A percentile compares a stretch with the other conserved stretches of the same genome.
phyloP scores from a whole-genome alignment of 2,329 filamentous ascomycete genomes.

The Aspergillus pseudoglaucus region DNA sequence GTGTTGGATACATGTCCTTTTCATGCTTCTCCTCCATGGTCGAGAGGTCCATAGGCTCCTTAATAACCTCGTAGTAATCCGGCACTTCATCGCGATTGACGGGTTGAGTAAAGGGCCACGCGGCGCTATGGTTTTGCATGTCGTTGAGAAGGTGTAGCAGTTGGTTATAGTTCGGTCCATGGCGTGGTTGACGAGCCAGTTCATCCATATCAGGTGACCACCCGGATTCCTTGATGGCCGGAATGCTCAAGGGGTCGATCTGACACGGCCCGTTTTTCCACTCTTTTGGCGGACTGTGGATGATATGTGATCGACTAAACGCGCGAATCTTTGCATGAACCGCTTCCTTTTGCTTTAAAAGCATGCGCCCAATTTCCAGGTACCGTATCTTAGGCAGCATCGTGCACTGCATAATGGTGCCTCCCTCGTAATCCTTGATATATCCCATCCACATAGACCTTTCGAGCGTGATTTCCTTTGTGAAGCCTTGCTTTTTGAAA shows the following conservation, averaged over 20 bases:
- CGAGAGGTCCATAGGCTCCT: constrained; percentile 90
- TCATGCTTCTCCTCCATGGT: constrained; percentile 97
- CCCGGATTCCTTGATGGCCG: constrained; percentile 82
- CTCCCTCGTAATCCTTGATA: constrained; percentile 98
- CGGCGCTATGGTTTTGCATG: constrained; percentile 84
- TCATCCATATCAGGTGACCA: constrained; percentile 99
- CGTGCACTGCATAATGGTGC: constrained; percentile 97
- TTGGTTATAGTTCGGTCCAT: constrained; percentile 93
- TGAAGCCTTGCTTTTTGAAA: constrained; percentile 98
- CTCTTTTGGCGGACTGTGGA: constrained; percentile 76
- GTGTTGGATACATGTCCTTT: constrained; percentile 81
- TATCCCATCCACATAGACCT: constrained; percentile 96
- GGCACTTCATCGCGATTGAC: constrained; percentile 94
- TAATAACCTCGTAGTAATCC: constrained; percentile 99
- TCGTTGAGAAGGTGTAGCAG: constrained; percentile 89
- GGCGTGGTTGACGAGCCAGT: constrained; percentile 84
- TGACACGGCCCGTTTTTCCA: constrained; percentile 70
- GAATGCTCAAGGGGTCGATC: constrained; percentile 80
- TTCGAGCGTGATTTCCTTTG: constrained; percentile 93
- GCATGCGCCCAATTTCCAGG: constrained; percentile 84
- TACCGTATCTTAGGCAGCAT: constrained; percentile 96
- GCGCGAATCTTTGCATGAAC: constrained; percentile 92
- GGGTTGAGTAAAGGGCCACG: constrained; percentile 91
- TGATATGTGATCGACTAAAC: constrained; percentile 78
- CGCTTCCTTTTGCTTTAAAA: constrained; percentile 93